Evolutionary conservation across 306 rosid species (phyloP).

Genomic region (Vigna trinervia): DNA sequence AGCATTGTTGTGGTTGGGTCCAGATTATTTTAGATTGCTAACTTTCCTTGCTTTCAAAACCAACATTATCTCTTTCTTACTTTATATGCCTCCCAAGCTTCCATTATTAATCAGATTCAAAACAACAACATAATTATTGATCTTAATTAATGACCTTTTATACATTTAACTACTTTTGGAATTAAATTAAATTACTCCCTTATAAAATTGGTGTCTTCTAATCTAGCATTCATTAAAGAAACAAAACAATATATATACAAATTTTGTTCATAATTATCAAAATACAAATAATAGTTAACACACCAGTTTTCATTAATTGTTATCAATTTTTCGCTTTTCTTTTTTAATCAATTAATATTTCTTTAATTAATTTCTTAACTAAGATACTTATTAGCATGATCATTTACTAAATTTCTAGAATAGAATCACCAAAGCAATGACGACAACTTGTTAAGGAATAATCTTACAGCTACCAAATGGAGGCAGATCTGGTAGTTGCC

Average conservation of each 20-base stretch:
- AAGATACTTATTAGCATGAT: background rate
- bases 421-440: background rate
- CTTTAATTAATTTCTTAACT: background rate
- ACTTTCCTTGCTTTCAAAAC: slow-evolving; percentile 23
- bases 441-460: background rate
- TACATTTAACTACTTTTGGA: background rate
- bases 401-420: background rate
- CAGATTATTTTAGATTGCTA: slow-evolving; percentile 56
- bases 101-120: slow-evolving; percentile 34
- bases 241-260: background rate
- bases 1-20: slow-evolving; percentile 56
- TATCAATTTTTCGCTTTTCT: too few relatives aligned
- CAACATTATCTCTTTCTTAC: slow-evolving; percentile 24
- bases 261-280: background rate
- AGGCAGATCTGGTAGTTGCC: background rate
- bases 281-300: too few relatives aligned
- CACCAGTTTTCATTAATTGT: too few relatives aligned
- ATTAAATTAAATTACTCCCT: background rate
- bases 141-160: slow-evolving; percentile 21
- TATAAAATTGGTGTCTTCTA: background rate
- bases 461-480: slow-evolving; percentile 37
- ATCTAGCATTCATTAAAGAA: background rate
- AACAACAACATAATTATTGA: background rate
- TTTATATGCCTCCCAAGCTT: slow-evolving; percentile 31
- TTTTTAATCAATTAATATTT: too few relatives aligned